Conservation (phyloP, 1,284 basidiomycete genomes). For the Vanrija humicola region DNA sequence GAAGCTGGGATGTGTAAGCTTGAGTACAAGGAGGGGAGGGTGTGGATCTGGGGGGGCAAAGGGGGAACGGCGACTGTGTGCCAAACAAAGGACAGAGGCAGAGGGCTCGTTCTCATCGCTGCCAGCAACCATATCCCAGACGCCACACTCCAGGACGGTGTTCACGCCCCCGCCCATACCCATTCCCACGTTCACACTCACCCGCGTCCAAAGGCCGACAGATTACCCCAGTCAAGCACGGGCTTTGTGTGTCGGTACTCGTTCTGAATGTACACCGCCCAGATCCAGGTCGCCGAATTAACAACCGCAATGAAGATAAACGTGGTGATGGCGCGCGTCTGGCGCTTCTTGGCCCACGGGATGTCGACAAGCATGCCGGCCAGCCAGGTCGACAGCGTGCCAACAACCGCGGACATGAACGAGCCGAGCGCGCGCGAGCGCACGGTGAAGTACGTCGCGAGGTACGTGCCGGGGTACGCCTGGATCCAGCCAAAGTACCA, state of each 20-base stretch:
- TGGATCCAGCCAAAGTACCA: conserved; percentile 20
- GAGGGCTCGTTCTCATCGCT: too few species aligned
- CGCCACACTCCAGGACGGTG: too few species aligned
- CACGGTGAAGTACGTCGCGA: conserved; percentile 31
- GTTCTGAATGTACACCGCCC: conserved; percentile 9
- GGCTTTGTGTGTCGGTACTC: conserved; percentile 10
- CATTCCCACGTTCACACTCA: too few species aligned
- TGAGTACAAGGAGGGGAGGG: too few species aligned
- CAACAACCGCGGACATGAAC: conserved; percentile 8
- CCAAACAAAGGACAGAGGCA: too few species aligned
- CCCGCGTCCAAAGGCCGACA: conserved; percentile 8
- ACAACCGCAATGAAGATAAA: background rate
- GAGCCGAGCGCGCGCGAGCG: conserved; percentile 28
- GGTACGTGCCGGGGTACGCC: conserved; percentile 30
- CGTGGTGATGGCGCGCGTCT: conserved; percentile 1
- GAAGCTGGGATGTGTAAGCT: background rate
- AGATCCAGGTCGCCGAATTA: conserved; percentile 10
- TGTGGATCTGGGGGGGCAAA: too few species aligned
- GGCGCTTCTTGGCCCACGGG: conserved; percentile 2
- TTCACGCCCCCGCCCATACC: too few species aligned
- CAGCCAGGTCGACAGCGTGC: conserved; percentile 6
- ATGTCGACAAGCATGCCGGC: conserved; percentile 9
- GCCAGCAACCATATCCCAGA: too few species aligned
- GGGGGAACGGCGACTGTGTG: too few species aligned
- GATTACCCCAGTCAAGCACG: conserved; percentile 8